Conservation (phyloP, 805 yeast genomes). For the Scheffersomyces coipomensis region DNA sequence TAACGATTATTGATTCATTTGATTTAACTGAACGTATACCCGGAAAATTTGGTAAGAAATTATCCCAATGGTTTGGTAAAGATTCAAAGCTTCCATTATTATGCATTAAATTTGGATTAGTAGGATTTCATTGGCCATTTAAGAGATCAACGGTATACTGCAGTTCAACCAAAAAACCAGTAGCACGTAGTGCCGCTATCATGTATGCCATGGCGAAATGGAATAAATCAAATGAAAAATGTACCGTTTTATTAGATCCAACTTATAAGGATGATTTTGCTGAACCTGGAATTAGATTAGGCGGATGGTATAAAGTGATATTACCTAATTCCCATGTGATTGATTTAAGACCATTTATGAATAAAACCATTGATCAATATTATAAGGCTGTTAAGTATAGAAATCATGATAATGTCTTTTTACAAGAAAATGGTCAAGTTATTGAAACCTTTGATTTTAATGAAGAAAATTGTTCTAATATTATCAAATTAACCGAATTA, state of each 20-base stretch:
- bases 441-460: constrained; percentile 30
- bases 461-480: constrained; percentile 25
- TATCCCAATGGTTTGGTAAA: constrained; percentile 24
- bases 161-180: constrained; percentile 35
- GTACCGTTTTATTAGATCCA: constrained; percentile 38
- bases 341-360: constrained; percentile 34
- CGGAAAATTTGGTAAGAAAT: constrained; percentile 19
- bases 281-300: constrained; percentile 31
- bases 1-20: constrained; percentile 35
- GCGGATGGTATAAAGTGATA: constrained; percentile 35
- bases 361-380: constrained; percentile 29
- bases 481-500: constrained; percentile 35
- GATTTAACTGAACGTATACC: constrained; percentile 33
- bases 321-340: constrained; percentile 41
- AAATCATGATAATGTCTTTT: constrained; percentile 32
- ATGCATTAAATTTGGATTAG: constrained; percentile 37
- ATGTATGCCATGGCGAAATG: constrained; percentile 34
- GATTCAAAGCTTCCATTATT: constrained; percentile 26
- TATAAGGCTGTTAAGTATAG: constrained; percentile 42
- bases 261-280: constrained; percentile 27
- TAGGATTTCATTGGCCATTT: constrained; percentile 48
- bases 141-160: constrained; percentile 38
- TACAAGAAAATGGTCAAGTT: constrained; percentile 30
- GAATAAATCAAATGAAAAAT: constrained; percentile 27
- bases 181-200: constrained; percentile 40